These are phyloP conservation scores for Cicer yamashitae DNA, from an alignment of 306 rosid genomes.

Conservation along the genomic window DNA sequence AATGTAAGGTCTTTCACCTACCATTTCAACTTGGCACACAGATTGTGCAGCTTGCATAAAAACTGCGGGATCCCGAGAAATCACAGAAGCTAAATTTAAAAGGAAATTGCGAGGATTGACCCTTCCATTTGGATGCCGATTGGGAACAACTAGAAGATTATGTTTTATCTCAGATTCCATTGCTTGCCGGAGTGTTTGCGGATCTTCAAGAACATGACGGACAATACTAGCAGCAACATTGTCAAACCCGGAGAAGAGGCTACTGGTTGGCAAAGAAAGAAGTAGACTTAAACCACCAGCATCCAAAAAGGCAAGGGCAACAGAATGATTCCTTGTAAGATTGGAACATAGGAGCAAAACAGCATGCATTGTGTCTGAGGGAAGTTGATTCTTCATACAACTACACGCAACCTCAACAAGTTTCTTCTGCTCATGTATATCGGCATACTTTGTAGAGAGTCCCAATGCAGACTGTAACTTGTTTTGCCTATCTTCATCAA, in stretches of 20 bases:
- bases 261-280: constrained; percentile 90
- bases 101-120: constrained; percentile 86
- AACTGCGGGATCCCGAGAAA: constrained; percentile 85
- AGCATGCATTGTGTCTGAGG: constrained; percentile 94
- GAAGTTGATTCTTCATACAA: constrained; percentile 86
- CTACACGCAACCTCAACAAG: constrained; percentile 92
- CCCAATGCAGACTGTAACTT: constrained; percentile 88
- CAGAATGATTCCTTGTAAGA: constrained; percentile 85
- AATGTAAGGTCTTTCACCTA: constrained; percentile 89
- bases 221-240: constrained; percentile 91
- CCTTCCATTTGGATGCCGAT: constrained; percentile 89
- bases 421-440: constrained; percentile 77
- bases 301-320: constrained; percentile 85
- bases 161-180: constrained; percentile 98
- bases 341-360: constrained; percentile 93
- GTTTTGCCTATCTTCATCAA: constrained; percentile 86
- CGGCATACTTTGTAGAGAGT: constrained; percentile 65
- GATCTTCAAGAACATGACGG: constrained; percentile 98
- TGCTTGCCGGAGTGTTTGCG: constrained; percentile 99
- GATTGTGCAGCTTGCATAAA: constrained; percentile 96
- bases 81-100: constrained; percentile 82
- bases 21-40: constrained; percentile 96
- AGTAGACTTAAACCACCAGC: constrained; percentile 87
- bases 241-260: constrained; percentile 97
- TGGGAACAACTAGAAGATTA: constrained; percentile 70